Evolutionary conservation across 768 basidiomycete species (phyloP).

Genomic region (Leccinum incarnatum): DNA sequence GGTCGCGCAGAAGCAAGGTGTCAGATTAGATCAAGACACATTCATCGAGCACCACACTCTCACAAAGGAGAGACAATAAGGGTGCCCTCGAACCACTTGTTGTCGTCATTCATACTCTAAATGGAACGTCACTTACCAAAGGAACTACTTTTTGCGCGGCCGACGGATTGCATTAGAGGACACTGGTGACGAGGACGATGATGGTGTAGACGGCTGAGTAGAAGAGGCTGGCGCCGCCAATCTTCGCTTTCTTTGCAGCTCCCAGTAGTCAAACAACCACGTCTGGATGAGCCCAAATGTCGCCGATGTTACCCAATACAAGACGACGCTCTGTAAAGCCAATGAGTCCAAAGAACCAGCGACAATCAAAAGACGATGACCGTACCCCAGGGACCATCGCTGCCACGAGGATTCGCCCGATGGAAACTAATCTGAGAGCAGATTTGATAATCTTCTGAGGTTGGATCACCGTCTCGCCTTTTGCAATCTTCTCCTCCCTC

Average conservation of each 20-base stretch:
- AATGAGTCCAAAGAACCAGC: conserved; percentile 3
- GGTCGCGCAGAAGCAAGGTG: conserved; percentile 10
- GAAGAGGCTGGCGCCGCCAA: conserved; percentile 3
- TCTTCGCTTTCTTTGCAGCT: conserved; percentile 38
- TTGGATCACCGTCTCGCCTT: conserved; percentile 44
- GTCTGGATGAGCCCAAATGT: conserved; percentile 71
- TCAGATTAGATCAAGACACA: conserved; percentile 94
- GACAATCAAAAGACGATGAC: conserved; percentile 16
- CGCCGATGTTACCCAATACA: conserved; percentile 81
- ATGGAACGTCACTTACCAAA: conserved; percentile 18
- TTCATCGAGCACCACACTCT: conserved; percentile 52
- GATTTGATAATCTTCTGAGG: conserved; percentile 53
- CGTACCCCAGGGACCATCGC: conserved; percentile 68
- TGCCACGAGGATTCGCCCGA: conserved; percentile 66
- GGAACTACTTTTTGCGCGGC: conserved; percentile 16
- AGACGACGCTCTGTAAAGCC: conserved; percentile 48
- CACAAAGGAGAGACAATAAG: conserved; percentile 24
- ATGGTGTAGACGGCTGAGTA: background rate
- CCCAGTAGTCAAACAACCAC: conserved; percentile 69
- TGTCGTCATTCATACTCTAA: conserved; percentile 58
- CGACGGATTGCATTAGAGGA: background rate
- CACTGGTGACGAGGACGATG: background rate
- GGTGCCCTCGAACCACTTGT: conserved; percentile 74
- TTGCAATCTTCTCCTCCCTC: conserved; percentile 42
- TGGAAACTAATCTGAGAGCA: conserved; percentile 52